A percentile compares a stretch with the other conserved stretches of the same genome.
Conservation (phyloP, 208 protist genomes). For the Herpetomonas samuelpessoai region DNA sequence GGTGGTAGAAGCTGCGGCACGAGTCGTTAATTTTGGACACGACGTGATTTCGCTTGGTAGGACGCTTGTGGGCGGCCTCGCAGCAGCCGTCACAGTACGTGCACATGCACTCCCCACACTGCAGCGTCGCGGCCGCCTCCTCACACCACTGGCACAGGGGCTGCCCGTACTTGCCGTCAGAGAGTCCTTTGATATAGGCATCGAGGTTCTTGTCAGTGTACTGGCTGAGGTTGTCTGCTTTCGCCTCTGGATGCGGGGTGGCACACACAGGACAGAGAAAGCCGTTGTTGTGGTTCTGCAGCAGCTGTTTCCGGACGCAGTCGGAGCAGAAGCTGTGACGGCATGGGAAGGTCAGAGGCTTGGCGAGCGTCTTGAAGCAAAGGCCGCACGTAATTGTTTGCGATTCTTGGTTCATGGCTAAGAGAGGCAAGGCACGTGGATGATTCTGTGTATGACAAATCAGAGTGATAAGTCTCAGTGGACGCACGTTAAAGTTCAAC, state of each 20-base stretch:
- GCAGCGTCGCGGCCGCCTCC: slow-evolving; percentile 28
- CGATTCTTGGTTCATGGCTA: slow-evolving; percentile 9
- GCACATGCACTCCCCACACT: slow-evolving; percentile 70
- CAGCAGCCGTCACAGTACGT: slow-evolving; percentile 72
- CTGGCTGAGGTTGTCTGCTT: slow-evolving; percentile 21
- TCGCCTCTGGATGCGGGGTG: slow-evolving; percentile 25
- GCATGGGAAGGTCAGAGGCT: slow-evolving; percentile 59
- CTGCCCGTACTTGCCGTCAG: slow-evolving; percentile 24
- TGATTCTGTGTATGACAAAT: too few species aligned
- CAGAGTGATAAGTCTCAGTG: slow-evolving; percentile 1
- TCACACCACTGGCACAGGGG: slow-evolving; percentile 83
- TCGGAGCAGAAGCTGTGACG: slow-evolving; percentile 50
- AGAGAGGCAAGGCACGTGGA: too few species aligned
- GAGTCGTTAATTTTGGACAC: slow-evolving; percentile 29
- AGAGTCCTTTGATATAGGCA: slow-evolving; percentile 40
- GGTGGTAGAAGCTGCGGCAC: slow-evolving; percentile 33
- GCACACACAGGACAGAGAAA: slow-evolving; percentile 61
- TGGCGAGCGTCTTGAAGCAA: slow-evolving; percentile 65
- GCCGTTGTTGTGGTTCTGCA: slow-evolving; percentile 27
- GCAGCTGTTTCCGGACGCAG: slow-evolving; percentile 47
- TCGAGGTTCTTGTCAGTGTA: slow-evolving; percentile 41
- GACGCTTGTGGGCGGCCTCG: slow-evolving; percentile 70
- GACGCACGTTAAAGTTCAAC: slow-evolving; percentile 6
- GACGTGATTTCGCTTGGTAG: slow-evolving; percentile 59
- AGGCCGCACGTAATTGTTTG: slow-evolving; percentile 62